Evolutionary conservation across 208 protist species (phyloP), one percentile per base, ranked within the genome.

Genomic region (Angomonas ambiguus): DNA sequence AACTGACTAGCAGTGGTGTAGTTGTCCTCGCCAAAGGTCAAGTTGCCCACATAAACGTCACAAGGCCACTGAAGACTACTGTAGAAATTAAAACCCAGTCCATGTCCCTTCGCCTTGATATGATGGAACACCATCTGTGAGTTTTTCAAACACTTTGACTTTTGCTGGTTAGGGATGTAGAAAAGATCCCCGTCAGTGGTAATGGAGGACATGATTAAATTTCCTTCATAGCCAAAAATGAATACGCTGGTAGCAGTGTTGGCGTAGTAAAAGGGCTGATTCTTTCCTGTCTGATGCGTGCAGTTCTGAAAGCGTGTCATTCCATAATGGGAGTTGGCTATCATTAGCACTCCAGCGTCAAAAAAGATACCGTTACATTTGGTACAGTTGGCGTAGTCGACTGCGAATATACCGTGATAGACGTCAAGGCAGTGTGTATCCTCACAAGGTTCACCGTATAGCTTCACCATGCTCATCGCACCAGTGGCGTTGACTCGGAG

Each of bases 151-250:
- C n/a, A 56, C 49, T 30, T 8, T 8, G 8, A 30, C n/a, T 11
- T 11, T 8, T 30, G 11, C 6, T 8, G n/a, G 6, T 16, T 56
- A 8, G n/a, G n/a, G n/a, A 25, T 16, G 27, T 11, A 16, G 49
- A 56, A 56, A 24, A 56, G 27, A 56, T 16, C 6, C 10, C 49
- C 49, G 6, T 56, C 49, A 11, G 22, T 27, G 11, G n/a, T 20
- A 30, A 56, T 56, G n/a, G n/a, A 16, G 49, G 11, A 56, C n/a
- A 56, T 30, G n/a, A 56, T 30, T 56, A 56, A 8, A 56, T 56
- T 56, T 6, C 49, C 49, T 8, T 6, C 6, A 11, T 8, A 20
- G 10, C n/a, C 49, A 56, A 8, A 16, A 5, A 30, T 56, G 49
- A 56, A 25, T 5, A 8, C 11, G 27, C 11, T 18, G 49, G 27